Base-by-base conservation (phyloP, 139 green algal species). In the Auxenochlorella pyrenoidosa region DNA sequence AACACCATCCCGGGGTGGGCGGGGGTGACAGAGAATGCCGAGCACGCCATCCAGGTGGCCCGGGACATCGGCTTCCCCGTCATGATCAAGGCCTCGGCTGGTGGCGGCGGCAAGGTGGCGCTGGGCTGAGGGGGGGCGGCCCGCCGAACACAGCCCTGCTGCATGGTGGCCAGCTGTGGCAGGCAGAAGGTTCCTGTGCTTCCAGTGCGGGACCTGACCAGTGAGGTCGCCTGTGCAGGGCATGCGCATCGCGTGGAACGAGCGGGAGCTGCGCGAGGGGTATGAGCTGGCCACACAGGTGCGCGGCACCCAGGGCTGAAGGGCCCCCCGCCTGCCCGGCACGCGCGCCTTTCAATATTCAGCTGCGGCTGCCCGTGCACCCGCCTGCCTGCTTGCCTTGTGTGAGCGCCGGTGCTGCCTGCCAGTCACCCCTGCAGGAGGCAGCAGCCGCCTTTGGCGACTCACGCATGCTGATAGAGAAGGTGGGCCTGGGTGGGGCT, bases 391-490 rank as follows among this genome's bases (percentile, higher is more conserved):
- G 28, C 26, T 24, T 59, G 28, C 24, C 28, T 0, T 54, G 47
- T 10, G 54, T 63, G 54, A 63, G 16, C 54, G 18, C 54, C 54
- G 13, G 54, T 24, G 22, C 54, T 13, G 2, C 54, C 54, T 24
- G 54, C 54, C 22, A 24, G 2, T 24, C 2, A 22, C 54, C 2
- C 54, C 12, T 84, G 79, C 86, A 95, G 19, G 96, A 98, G 88
- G 96, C 96, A 1, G 72, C 83, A 0, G 89, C 94, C 0, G 89
- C 95, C 0, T 97, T 98, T 89, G 91, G 91, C 28, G 95, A 98
- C 75, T 92, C 95, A 43, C 91, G 96, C 21, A 85, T 98, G 79
- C 90, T 98, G 58, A 92, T 98, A 77, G 96, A 98, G 89, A 92
- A 94, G 80, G 80, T 85, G 80, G 12, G 51, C 3, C 0, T 22